A percentile compares a stretch with the other conserved stretches of the same genome.
phyloP scores from a whole-genome alignment of 2,329 filamentous ascomycete genomes.

The Hawksworthiomyces lignivorus region DNA sequence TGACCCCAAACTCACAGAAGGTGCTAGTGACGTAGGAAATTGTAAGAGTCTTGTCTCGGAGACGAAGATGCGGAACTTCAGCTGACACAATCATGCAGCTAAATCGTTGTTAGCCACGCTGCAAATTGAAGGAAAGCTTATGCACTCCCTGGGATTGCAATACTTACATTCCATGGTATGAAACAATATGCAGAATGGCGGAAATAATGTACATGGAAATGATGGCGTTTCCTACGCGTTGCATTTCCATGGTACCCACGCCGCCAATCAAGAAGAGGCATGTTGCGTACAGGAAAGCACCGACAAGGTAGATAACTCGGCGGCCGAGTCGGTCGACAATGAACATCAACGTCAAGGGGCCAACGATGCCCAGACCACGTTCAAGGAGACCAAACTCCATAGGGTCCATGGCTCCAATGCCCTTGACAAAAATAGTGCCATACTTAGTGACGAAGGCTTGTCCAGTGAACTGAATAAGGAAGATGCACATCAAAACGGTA shows the following conservation, averaged over 20 bases:
- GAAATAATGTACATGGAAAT: conserved; percentile 9
- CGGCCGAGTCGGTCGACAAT: conserved; percentile 12
- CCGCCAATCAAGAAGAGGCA: conserved; percentile 11
- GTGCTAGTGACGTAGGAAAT: conserved; percentile 6
- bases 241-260: conserved; percentile 9
- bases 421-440: conserved; percentile 14
- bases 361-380: conserved; percentile 7
- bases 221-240: conserved; percentile 5
- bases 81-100: conserved; percentile 9
- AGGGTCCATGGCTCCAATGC: conserved; percentile 12
- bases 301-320: conserved; percentile 7
- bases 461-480: conserved; percentile 11
- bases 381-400: conserved; percentile 12
- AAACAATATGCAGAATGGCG: conserved; percentile 9
- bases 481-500: conserved; percentile 4
- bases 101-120: too few species aligned
- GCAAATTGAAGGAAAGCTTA: too few species aligned
- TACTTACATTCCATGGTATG: conserved; percentile 9
- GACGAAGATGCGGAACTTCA: conserved; percentile 11
- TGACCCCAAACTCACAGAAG: conserved; percentile 9
- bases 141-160: too few species aligned
- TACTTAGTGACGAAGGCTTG: conserved; percentile 14
- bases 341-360: conserved; percentile 6
- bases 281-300: conserved; percentile 1
- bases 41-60: conserved; percentile 10